Conservation (phyloP, 257 asterid species). For the Solanum clarkiae region DNA sequence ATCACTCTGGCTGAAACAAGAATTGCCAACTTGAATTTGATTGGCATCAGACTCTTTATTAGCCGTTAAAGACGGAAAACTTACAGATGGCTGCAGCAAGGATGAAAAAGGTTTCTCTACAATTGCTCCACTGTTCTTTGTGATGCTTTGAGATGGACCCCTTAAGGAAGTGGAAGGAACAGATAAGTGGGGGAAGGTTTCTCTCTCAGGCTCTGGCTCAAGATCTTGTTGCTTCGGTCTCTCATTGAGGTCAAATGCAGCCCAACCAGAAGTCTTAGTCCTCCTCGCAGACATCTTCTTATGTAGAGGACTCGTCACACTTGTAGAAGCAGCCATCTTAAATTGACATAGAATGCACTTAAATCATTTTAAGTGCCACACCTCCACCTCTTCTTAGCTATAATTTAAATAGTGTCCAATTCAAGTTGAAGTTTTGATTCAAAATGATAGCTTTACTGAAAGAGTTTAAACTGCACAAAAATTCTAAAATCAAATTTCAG, state of each 20-base stretch:
- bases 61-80: slow-evolving; percentile 16
- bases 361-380: background rate
- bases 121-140: slow-evolving; percentile 3
- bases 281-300: slow-evolving; percentile 22
- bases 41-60: slow-evolving; percentile 2
- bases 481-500: background rate
- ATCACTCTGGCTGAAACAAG: background rate
- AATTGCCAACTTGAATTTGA: slow-evolving; percentile 6
- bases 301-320: slow-evolving; percentile 11
- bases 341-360: background rate
- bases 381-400: background rate
- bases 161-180: background rate
- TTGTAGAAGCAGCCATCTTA: slow-evolving; percentile 21
- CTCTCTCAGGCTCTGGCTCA: slow-evolving; percentile 21
- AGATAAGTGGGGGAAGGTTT: slow-evolving; percentile 52
- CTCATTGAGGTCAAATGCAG: slow-evolving; percentile 63
- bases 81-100: slow-evolving; percentile 22
- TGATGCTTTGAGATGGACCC: slow-evolving; percentile 1
- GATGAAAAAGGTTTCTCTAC: slow-evolving; percentile 55
- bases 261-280: slow-evolving; percentile 70
- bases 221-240: slow-evolving; percentile 25
- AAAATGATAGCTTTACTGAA: background rate
- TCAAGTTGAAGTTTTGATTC: background rate
- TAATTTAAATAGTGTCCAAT: background rate
- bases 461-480: background rate